Conservation (phyloP, 164 flowering plant genomes). For the Chloranthus sessilifolius region DNA sequence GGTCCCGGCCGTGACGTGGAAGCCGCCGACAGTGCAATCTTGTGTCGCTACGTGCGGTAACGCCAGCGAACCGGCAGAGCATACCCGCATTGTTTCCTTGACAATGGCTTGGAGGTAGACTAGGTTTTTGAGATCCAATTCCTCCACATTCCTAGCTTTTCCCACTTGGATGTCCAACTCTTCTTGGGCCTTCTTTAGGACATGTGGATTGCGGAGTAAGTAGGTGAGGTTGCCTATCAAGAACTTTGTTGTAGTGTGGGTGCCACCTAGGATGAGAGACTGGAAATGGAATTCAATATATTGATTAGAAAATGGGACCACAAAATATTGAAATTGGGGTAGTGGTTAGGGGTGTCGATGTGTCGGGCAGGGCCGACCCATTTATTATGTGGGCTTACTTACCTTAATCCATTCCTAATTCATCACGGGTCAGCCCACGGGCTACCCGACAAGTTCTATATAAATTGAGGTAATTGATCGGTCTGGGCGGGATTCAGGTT, state of each 20-base stretch:
- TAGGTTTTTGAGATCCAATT: conserved; percentile 3
- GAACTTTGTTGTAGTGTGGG: conserved; percentile 15
- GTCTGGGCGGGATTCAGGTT: no score
- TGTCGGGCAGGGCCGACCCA: no score
- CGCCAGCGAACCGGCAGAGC: not conserved
- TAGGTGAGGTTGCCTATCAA: conserved; percentile 25
- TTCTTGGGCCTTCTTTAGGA: conserved; percentile 3
- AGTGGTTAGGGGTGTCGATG: no score
- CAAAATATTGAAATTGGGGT: no score
- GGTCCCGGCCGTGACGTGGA: conserved; percentile 1
- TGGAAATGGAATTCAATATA: not conserved
- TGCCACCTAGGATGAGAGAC: conserved; percentile 11
- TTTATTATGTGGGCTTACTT: no score
- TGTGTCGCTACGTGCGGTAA: conserved; percentile 2
- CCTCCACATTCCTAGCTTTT: conserved; percentile 7
- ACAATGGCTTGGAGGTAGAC: conserved; percentile 11
- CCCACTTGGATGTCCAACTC: conserved; percentile 12
- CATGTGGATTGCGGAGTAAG: conserved; percentile 19
- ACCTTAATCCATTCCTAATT: no score
- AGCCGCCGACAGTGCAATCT: conserved; percentile 3
- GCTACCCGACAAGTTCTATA: no score
- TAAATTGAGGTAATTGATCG: no score
- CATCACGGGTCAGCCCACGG: no score
- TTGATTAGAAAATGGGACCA: no score
- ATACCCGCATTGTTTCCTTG: conserved; percentile 9